Percentiles rank a stretch among this genome's conserved stretches.
These are phyloP conservation scores for Prunus persica DNA, from an alignment of 306 rosid species.

Conservation along the genomic window DNA sequence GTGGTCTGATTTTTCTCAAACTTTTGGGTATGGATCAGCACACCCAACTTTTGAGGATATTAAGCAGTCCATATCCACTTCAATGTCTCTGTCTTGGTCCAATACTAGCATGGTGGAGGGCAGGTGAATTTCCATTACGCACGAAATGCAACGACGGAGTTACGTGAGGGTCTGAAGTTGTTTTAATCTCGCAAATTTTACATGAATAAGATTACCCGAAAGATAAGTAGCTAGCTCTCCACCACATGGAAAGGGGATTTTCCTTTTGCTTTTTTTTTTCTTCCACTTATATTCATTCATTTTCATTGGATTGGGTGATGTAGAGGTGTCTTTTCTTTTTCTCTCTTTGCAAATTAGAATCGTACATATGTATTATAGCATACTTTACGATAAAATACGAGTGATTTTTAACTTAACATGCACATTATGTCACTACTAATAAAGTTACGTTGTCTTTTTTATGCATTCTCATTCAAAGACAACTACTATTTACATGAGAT, in stretches of 20 bases:
- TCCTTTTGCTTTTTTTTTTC: neutral
- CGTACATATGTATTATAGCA: neutral
- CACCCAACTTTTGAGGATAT: slow-evolving; percentile 79
- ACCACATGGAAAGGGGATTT: neutral
- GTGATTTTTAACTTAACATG: too few species aligned
- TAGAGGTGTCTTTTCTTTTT: neutral
- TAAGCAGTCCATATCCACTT: slow-evolving; percentile 35
- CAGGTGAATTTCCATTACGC: slow-evolving; percentile 38
- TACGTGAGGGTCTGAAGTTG: too few species aligned
- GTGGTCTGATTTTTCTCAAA: slow-evolving; percentile 37
- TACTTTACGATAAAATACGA: neutral
- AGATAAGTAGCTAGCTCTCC: too few species aligned
- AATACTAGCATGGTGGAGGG: slow-evolving; percentile 29
- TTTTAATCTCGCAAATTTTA: too few species aligned
- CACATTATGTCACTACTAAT: too few species aligned
- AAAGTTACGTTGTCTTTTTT: too few species aligned
- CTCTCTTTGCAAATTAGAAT: too few species aligned
- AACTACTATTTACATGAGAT: too few species aligned
- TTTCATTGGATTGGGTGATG: neutral
- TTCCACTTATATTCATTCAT: neutral
- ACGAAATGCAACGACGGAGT: neutral
- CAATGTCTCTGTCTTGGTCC: slow-evolving; percentile 58
- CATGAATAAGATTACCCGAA: too few species aligned
- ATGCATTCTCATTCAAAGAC: too few species aligned
- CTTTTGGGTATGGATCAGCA: slow-evolving; percentile 25